Evolutionary conservation across 2,329 filamentous ascomycete genomes (phyloP), one percentile per base, ranked within the genome.

Genomic region (Diaporthe citrichinensis): DNA sequence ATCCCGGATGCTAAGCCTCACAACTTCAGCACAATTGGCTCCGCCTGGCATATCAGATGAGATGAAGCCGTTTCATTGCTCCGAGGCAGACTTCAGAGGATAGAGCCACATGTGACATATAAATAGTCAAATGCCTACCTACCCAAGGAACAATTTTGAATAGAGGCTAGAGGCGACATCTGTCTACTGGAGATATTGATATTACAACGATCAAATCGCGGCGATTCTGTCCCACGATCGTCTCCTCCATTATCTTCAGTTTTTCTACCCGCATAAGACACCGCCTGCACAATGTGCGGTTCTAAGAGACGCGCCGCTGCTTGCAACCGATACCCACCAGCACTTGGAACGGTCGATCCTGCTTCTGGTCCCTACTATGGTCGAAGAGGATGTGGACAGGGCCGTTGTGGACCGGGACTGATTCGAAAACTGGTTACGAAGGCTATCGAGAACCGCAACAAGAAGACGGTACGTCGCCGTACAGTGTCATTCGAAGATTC

Each of bases 31-130:
- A 28, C 65, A 39, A 15, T 12, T 41, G 31, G 46, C 31, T 53
- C 20, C 28, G 61, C 20, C 41, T 34, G 25, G 46, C 25, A 39
- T 8, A 53, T 25, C 46, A 53, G 71, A 65, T 57, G 71, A 62
- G 71, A 73, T 61, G 69, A 59, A 72, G 39, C 31, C 17, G 69
- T 72, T 72, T 72, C 55, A 53, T 68, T 53, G 65, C 53, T 68
- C 46, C 65, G 65, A 68, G 46, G 65, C 34, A 15, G 65, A 12
- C 36, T n/a, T 53, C 31, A 10, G 1, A 20, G 20, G 10, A 4
- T 23, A 23, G 7, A 39, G 7, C 6, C 4, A 25, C 9, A 28
- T 55, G n/a, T 28, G 51, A 55, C 1, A 53, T 53, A 28, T 68
- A 68, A 53, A 2, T 20, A 39, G 12, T 14, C 5, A 25, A 20